A percentile compares a stretch with the other conserved stretches of the same genome.
These are phyloP conservation scores for Drechslerella stenobrocha DNA, from an alignment of 2,329 filamentous ascomycete species.

Conservation along the genomic window DNA sequence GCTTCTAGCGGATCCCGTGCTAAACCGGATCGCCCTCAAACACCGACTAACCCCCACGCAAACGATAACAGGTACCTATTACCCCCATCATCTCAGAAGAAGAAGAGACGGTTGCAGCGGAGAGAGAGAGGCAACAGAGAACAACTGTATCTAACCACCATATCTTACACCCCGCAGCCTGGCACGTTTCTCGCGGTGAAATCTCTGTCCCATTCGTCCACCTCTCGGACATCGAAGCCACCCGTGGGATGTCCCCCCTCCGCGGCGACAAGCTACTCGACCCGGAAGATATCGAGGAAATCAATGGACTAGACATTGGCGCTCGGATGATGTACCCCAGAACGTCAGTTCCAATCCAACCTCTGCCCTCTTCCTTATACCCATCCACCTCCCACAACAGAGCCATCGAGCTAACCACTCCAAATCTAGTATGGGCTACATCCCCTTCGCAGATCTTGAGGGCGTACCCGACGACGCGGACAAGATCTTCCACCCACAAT, in stretches of 20 bases:
- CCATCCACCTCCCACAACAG: not conserved
- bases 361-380: not conserved
- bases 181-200: constrained; percentile 18
- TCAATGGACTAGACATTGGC: constrained; percentile 11
- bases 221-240: too few relatives aligned
- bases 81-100: too few relatives aligned
- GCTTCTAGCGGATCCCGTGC: too few relatives aligned
- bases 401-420: not conserved
- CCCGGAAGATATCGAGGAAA: constrained; percentile 15
- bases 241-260: too few relatives aligned
- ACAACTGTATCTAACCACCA: not conserved
- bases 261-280: constrained; percentile 5
- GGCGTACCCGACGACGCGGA: not conserved
- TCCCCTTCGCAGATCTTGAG: constrained; percentile 25
- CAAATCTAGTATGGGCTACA: constrained; percentile 15
- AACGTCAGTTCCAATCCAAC: not conserved
- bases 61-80: too few relatives aligned
- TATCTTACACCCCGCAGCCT: constrained; percentile 8
- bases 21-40: too few relatives aligned
- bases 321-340: constrained; percentile 1
- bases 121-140: not conserved
- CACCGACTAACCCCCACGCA: too few relatives aligned
- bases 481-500: not conserved
- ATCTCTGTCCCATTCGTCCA: constrained; percentile 7
- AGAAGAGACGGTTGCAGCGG: too few relatives aligned